These are phyloP conservation scores for Fusarium verrucosum DNA, from an alignment of 2,329 filamentous ascomycete species.

Conservation along the genomic window DNA sequence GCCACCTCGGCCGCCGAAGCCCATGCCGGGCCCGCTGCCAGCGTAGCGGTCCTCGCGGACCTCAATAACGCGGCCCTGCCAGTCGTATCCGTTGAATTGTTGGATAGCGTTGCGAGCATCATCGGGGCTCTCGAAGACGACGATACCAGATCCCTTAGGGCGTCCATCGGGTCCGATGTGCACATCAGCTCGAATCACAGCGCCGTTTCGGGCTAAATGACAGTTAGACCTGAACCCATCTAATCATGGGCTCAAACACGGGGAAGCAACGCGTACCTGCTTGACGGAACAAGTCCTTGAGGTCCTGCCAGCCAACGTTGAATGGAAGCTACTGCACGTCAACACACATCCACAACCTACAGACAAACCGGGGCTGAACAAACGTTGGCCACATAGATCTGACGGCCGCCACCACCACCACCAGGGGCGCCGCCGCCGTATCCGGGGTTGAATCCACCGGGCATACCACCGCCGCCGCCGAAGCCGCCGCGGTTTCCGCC, in stretches of 20 bases:
- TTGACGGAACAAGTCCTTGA: slow-evolving; percentile 98
- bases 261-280: slow-evolving; percentile 73
- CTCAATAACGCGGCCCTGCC: slow-evolving; percentile 92
- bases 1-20: slow-evolving; percentile 66
- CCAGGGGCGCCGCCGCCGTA: slow-evolving; percentile 61
- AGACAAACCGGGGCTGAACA: slow-evolving; percentile 59
- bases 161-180: slow-evolving; percentile 90
- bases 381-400: slow-evolving; percentile 98
- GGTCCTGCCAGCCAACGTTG: slow-evolving; percentile 97
- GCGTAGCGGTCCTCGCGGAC: slow-evolving; percentile 97
- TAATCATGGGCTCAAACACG: neutral
- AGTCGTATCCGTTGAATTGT: slow-evolving; percentile 98
- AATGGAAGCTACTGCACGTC: slow-evolving; percentile 79
- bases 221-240: slow-evolving; percentile 14
- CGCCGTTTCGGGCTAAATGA: slow-evolving; percentile 66
- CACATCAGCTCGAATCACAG: slow-evolving; percentile 93
- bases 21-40: slow-evolving; percentile 64
- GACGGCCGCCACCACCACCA: slow-evolving; percentile 71
- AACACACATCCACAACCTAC: slow-evolving; percentile 26
- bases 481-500: slow-evolving; percentile 70
- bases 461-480: slow-evolving; percentile 57
- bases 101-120: slow-evolving; percentile 96
- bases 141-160: slow-evolving; percentile 96
- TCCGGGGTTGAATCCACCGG: slow-evolving; percentile 67
- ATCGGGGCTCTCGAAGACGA: slow-evolving; percentile 93